phyloP scores from a whole-genome alignment of 2,329 filamentous ascomycete genomes.

The Stachybotrys echinatus region DNA sequence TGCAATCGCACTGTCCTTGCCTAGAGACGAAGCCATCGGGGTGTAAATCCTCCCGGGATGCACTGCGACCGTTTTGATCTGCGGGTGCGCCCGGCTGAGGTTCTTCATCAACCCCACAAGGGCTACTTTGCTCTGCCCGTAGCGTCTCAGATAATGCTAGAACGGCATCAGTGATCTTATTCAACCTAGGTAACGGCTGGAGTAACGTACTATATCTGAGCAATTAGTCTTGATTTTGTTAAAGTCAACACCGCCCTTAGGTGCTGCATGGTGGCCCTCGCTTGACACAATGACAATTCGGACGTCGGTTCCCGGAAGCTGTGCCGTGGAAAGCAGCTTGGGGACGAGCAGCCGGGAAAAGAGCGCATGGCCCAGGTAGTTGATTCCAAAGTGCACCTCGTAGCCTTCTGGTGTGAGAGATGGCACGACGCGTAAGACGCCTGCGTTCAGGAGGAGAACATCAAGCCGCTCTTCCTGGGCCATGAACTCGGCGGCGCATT shows the following conservation, averaged over 20 bases:
- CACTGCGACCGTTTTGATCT: constrained; percentile 10
- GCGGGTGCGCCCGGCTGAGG: constrained; percentile 5
- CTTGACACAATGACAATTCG: constrained; percentile 1
- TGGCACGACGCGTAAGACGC: neutral
- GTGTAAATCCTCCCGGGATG: constrained; percentile 4
- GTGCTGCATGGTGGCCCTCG: neutral
- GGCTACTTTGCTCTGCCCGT: constrained; percentile 18
- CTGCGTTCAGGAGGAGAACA: constrained; percentile 1
- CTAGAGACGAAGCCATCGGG: constrained; percentile 5
- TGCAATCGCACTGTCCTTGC: constrained; percentile 1
- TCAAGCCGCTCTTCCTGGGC: neutral
- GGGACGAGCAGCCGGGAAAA: neutral
- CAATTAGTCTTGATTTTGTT: neutral
- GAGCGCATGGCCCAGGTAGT: constrained; percentile 2
- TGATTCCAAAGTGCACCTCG: constrained; percentile 3
- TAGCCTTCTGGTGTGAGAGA: neutral
- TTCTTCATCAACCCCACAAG: neutral
- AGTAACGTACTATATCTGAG: neutral
- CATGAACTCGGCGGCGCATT: neutral
- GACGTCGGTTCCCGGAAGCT: neutral
- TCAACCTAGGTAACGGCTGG: neutral
- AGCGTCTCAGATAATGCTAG: constrained; percentile 7
- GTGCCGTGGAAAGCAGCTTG: neutral
- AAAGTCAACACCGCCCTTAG: neutral
- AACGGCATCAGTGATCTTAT: neutral